Evolutionary conservation across 176 grass and related monocot genomes (phyloP).

Genomic region (Secale cereale): DNA sequence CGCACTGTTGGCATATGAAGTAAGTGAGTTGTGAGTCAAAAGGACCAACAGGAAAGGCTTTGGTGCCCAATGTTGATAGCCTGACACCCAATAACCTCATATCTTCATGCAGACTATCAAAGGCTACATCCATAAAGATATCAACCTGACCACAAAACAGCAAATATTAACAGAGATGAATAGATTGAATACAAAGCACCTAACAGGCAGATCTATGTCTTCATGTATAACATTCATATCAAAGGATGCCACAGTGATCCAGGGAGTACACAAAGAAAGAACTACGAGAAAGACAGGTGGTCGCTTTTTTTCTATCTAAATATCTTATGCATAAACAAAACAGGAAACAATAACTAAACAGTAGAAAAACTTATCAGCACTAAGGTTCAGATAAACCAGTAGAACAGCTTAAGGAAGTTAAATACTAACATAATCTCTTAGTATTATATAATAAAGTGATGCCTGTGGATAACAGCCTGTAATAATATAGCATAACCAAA

Average conservation of each 20-base stretch:
- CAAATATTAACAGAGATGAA: slow-evolving; percentile 28
- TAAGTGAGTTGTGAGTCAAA: slow-evolving; percentile 46
- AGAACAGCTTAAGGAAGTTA: neutral
- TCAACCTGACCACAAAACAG: slow-evolving; percentile 62
- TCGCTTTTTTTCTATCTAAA: neutral
- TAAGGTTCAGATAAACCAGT: neutral
- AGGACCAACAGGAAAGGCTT: slow-evolving; percentile 32
- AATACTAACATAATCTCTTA: neutral
- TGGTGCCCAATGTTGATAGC: slow-evolving; percentile 41
- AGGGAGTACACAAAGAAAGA: neutral
- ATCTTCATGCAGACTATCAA: slow-evolving; percentile 83
- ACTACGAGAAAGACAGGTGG: neutral
- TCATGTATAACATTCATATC: neutral
- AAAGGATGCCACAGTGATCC: neutral
- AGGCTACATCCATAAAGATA: slow-evolving; percentile 88
- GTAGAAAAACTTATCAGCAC: neutral
- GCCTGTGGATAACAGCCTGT: neutral
- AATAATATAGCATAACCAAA: neutral
- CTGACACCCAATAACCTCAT: slow-evolving; percentile 54
- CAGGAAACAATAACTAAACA: neutral
- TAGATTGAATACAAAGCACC: slow-evolving; percentile 4
- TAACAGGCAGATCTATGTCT: slow-evolving; percentile 7
- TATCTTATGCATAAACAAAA: slow-evolving; percentile 17
- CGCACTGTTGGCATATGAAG: slow-evolving; percentile 86
- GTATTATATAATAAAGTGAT: neutral